Percentiles rank a stretch among this genome's conserved stretches.
phyloP scores from a whole-genome alignment of 306 rosid species.

The Prinsepia uniflora region DNA sequence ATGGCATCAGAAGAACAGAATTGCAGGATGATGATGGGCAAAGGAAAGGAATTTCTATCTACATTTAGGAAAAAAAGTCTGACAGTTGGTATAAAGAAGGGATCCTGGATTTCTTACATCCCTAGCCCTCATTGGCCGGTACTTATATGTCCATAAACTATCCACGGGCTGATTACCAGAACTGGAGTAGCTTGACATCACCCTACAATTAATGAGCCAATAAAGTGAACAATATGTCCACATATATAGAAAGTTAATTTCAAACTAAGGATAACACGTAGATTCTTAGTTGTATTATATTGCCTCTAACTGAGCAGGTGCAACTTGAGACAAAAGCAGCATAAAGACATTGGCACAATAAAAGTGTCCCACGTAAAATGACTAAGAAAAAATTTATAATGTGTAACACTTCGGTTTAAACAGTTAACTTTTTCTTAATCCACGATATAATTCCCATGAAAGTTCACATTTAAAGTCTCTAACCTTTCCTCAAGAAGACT shows the following conservation, averaged over 20 bases:
- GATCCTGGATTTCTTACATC: conserved; percentile 50
- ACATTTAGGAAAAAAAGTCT: background rate
- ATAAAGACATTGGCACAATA: background rate
- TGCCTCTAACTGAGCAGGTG: conserved; percentile 8
- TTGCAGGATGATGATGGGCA: background rate
- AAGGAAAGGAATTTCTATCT: background rate
- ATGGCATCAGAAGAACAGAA: conserved; percentile 17
- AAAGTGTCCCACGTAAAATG: background rate
- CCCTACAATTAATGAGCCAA: conserved; percentile 39
- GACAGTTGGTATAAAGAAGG: background rate
- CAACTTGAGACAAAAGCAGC: conserved; percentile 1
- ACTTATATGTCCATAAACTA: conserved; percentile 66
- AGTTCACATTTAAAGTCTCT: background rate
- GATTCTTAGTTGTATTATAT: background rate
- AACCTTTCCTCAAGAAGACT: conserved; percentile 74
- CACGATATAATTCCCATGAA: background rate
- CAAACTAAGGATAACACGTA: conserved; percentile 21
- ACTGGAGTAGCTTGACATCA: conserved; percentile 40
- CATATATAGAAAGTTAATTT: background rate
- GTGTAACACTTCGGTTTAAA: background rate
- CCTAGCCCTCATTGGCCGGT: conserved; percentile 68
- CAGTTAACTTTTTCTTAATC: background rate
- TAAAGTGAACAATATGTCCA: conserved; percentile 18
- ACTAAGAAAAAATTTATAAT: background rate
- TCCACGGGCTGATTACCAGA: conserved; percentile 40